A percentile compares a stretch with the other conserved stretches of the same genome.
Conservation (phyloP, 768 basidiomycete species). For the Tylopilus balloui region DNA sequence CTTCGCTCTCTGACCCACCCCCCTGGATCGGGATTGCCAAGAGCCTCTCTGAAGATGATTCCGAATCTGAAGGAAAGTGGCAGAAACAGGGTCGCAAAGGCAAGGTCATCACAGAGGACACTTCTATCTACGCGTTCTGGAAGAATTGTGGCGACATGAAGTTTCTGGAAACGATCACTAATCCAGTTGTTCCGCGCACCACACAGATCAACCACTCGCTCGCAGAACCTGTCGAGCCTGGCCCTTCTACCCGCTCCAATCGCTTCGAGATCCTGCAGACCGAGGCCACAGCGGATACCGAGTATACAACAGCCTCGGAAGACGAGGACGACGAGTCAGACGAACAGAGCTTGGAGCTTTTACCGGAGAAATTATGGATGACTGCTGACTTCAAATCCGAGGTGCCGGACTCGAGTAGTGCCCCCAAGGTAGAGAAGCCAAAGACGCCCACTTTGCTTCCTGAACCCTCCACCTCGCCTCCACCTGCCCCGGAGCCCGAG, state of each 20-base stretch:
- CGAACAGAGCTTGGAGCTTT: conserved; percentile 4
- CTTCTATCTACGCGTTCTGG: conserved; percentile 51
- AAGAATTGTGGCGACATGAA: conserved; percentile 40
- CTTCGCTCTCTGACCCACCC: conserved; percentile 41
- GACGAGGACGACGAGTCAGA: conserved; percentile 9
- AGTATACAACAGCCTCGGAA: background rate
- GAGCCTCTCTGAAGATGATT: conserved; percentile 13
- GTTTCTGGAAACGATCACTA: conserved; percentile 35
- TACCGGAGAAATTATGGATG: conserved; percentile 33
- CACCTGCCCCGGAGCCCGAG: background rate
- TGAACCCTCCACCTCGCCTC: background rate
- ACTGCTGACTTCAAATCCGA: background rate
- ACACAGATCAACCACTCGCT: background rate
- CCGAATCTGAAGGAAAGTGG: conserved; percentile 32
- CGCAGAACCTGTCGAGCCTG: background rate
- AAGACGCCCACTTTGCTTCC: background rate
- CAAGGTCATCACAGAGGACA: conserved; percentile 18
- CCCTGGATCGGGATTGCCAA: conserved; percentile 39
- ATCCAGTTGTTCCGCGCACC: background rate
- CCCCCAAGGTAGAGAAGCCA: background rate
- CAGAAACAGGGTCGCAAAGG: conserved; percentile 29
- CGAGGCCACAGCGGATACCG: background rate
- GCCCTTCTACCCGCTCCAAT: conserved; percentile 12
- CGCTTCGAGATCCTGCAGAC: conserved; percentile 13
- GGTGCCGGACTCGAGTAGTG: background rate